These are phyloP conservation scores for Silene coronaria DNA, from an alignment of 179 eudicot genomes.

Conservation along the genomic window DNA sequence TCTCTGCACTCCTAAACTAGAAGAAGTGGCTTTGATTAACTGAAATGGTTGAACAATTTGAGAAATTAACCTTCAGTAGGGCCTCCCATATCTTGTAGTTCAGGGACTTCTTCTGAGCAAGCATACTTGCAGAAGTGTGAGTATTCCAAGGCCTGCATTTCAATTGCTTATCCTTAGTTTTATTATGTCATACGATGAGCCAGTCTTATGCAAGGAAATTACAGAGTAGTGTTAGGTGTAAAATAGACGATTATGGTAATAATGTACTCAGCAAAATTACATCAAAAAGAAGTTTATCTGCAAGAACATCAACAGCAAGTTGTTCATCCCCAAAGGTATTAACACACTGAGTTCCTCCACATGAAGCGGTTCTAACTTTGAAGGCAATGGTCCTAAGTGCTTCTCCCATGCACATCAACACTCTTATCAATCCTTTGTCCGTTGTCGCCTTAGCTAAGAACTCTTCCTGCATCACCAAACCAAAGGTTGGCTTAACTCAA, in stretches of 20 bases:
- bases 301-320: slow-evolving; percentile 95
- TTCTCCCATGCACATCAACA: slow-evolving; percentile 94
- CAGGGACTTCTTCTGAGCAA: slow-evolving; percentile 97
- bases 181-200: background rate
- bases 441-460: slow-evolving; percentile 75
- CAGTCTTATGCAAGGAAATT: background rate
- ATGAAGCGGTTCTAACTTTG: slow-evolving; percentile 97
- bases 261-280: slow-evolving; percentile 21
- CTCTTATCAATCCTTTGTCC: slow-evolving; percentile 76
- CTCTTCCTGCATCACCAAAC: slow-evolving; percentile 55
- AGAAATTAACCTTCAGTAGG: slow-evolving; percentile 61
- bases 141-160: slow-evolving; percentile 65
- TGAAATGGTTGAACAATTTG: background rate
- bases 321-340: slow-evolving; percentile 97
- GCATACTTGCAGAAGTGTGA: slow-evolving; percentile 98
- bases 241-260: no score
- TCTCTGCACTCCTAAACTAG: background rate
- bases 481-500: background rate
- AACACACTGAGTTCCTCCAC: slow-evolving; percentile 96
- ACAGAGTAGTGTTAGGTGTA: no score
- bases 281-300: slow-evolving; percentile 91
- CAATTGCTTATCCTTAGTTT: no score
- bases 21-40: background rate
- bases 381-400: slow-evolving; percentile 85
- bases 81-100: slow-evolving; percentile 98